Conservation (phyloP, 2,329 filamentous ascomycete genomes). For the Metarhizium brunneum region DNA sequence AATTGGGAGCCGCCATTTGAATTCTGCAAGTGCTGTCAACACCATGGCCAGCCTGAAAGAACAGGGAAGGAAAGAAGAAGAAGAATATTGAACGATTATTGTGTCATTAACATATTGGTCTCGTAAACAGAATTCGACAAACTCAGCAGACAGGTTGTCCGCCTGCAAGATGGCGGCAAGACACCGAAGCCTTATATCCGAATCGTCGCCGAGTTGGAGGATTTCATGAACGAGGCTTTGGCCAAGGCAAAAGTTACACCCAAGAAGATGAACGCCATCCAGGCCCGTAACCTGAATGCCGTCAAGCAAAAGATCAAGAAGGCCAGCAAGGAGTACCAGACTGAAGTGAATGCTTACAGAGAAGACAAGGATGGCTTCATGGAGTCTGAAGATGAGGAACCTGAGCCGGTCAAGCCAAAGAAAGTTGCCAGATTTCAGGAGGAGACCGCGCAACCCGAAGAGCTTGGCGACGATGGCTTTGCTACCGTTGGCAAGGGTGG, state of each 20-base stretch:
- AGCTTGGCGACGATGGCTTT: slow-evolving; percentile 79
- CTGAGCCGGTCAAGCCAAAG: slow-evolving; percentile 39
- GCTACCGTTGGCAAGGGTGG: slow-evolving; percentile 82
- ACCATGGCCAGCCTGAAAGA: too few species aligned
- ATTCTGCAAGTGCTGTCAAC: background rate
- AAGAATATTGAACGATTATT: background rate
- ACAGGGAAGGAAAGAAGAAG: background rate
- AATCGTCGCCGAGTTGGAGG: slow-evolving; percentile 86
- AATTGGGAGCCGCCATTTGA: background rate
- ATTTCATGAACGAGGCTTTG: slow-evolving; percentile 85
- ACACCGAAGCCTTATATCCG: slow-evolving; percentile 89
- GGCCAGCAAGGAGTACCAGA: slow-evolving; percentile 90
- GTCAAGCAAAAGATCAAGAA: slow-evolving; percentile 99
- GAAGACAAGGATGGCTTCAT: slow-evolving; percentile 81
- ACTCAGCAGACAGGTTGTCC: slow-evolving; percentile 76
- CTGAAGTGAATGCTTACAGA: slow-evolving; percentile 79
- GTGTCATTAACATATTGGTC: slow-evolving; percentile 6
- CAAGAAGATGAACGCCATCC: slow-evolving; percentile 98
- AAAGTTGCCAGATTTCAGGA: slow-evolving; percentile 28
- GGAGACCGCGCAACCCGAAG: slow-evolving; percentile 37
- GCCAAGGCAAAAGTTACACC: slow-evolving; percentile 91
- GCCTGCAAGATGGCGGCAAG: slow-evolving; percentile 67
- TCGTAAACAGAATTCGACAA: slow-evolving; percentile 73
- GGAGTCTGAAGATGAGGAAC: slow-evolving; percentile 73
- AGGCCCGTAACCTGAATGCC: slow-evolving; percentile 87